Conservation (phyloP, 331 rosid species). For the Malus hybrid region DNA sequence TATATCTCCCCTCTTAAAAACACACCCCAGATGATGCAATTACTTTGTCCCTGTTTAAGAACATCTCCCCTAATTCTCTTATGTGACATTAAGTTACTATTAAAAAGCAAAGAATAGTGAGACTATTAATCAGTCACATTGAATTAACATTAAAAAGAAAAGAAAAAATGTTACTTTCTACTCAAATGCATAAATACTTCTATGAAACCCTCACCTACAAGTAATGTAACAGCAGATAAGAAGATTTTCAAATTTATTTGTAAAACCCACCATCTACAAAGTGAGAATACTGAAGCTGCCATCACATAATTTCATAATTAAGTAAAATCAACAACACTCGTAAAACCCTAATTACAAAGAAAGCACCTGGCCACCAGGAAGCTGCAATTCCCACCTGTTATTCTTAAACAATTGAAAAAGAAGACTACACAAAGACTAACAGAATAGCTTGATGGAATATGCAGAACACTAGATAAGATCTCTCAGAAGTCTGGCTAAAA, state of each 20-base stretch:
- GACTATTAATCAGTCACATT: neutral
- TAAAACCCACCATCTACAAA: neutral
- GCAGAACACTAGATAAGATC: neutral
- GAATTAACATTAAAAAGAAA: neutral
- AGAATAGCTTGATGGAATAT: neutral
- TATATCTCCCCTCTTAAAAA: neutral
- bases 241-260: neutral
- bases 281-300: neutral
- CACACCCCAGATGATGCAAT: neutral
- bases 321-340: neutral
- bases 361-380: neutral
- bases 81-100: neutral
- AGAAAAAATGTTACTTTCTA: neutral
- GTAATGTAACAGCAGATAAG: neutral
- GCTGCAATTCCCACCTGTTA: neutral
- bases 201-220: neutral
- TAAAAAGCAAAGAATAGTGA: neutral
- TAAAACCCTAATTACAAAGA: neutral
- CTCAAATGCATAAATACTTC: neutral
- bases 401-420: neutral
- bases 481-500: neutral
- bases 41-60: neutral
- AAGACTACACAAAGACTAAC: neutral
- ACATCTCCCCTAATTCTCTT: neutral
- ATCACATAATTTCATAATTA: neutral